Evolutionary conservation across 2,329 filamentous ascomycete genomes (phyloP).

Genomic region (Leptographium wingfieldii): DNA sequence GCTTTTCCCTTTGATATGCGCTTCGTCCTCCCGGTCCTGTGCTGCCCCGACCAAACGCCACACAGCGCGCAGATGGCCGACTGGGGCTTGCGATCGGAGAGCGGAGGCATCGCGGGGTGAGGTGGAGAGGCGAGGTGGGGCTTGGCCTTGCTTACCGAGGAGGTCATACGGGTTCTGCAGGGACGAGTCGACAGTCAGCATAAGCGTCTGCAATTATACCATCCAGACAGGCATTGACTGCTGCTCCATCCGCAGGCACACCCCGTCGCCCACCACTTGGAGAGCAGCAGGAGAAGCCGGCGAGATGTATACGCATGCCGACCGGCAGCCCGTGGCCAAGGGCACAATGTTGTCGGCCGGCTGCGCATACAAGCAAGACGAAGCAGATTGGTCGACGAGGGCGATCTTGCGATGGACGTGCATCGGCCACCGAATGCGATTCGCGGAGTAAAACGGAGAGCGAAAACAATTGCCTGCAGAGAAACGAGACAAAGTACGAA

Average conservation of each 20-base stretch:
- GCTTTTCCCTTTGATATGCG: not conserved
- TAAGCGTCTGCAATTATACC: not conserved
- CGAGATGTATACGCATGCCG: not conserved
- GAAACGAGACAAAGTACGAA: constrained; percentile 22
- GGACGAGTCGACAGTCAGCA: not conserved
- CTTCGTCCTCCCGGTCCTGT: not conserved
- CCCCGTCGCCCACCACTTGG: not conserved
- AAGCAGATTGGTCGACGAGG: not conserved
- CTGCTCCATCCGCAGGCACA: not conserved
- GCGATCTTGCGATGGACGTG: not conserved
- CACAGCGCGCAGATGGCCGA: not conserved
- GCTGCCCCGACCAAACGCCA: not conserved
- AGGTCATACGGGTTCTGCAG: constrained; percentile 89
- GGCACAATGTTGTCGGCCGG: not conserved
- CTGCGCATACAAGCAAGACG: not conserved
- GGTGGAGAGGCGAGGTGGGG: not conserved
- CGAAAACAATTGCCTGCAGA: not conserved
- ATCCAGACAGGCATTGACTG: not conserved
- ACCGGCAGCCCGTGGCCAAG: not conserved
- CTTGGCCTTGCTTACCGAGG: constrained; percentile 58
- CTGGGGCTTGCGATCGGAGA: not conserved
- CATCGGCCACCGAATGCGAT: constrained; percentile 1
- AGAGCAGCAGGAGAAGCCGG: not conserved
- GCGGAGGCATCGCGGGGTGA: not conserved
- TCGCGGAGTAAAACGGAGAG: not conserved